These are phyloP conservation scores for Aspergillus olivimuriae DNA, from an alignment of 495 filamentous ascomycete genomes.

Conservation along the genomic window DNA sequence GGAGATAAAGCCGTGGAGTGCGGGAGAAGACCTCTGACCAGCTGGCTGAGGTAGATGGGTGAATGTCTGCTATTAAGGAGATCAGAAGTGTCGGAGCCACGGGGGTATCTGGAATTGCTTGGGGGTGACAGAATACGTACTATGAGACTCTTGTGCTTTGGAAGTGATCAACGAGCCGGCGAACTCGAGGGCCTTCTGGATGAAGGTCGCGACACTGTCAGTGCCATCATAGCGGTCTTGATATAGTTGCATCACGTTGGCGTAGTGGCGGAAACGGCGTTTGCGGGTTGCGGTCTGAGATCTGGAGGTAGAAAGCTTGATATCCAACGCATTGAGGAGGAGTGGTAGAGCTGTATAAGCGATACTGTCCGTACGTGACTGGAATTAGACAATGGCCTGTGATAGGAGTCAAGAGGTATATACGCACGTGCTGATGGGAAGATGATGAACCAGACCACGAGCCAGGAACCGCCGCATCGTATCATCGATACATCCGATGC, in stretches of 20 bases:
- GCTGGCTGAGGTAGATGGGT: not conserved
- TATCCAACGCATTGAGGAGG: constrained; percentile 1
- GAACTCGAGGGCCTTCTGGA: constrained; percentile 1
- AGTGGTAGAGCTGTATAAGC: constrained; percentile 3
- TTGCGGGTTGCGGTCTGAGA: constrained; percentile 2
- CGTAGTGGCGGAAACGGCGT: constrained; percentile 5
- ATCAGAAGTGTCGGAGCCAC: no score
- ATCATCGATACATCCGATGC: constrained; percentile 2
- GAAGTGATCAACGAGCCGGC: not conserved
- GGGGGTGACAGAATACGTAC: no score
- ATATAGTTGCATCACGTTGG: constrained; percentile 4
- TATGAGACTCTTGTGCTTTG: not conserved
- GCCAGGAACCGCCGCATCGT: constrained; percentile 4
- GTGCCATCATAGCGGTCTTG: constrained; percentile 3
- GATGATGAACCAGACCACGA: constrained; percentile 2
- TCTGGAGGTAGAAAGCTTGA: constrained; percentile 3
- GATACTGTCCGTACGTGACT: not conserved
- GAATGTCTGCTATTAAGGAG: no score
- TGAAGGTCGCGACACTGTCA: constrained; percentile 3
- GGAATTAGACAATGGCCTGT: no score
- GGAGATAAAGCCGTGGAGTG: not conserved
- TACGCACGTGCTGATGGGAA: constrained; percentile 6
- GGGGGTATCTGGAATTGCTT: no score
- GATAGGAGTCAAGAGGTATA: no score
- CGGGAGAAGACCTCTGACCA: constrained; percentile 3